Conservation (phyloP, 345 rosid genomes). For the Clausena lansium region DNA sequence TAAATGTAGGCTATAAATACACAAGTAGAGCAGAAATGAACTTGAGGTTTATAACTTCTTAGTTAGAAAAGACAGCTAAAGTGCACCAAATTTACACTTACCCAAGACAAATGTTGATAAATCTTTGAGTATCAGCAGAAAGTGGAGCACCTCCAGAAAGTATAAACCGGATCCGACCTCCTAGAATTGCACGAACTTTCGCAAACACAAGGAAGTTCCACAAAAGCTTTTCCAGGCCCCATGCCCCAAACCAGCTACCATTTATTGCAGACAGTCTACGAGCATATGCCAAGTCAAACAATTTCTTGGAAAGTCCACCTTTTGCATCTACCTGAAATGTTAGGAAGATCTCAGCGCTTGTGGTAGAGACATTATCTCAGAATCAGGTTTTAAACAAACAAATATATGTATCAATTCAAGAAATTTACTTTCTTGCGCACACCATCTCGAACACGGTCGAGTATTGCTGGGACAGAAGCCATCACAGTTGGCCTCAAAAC, state of each 20-base stretch:
- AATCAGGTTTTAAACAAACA: conserved; percentile 4
- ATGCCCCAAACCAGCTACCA: conserved; percentile 96
- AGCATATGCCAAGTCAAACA: conserved; percentile 87
- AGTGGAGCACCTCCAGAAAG: conserved; percentile 99
- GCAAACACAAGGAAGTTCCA: conserved; percentile 88
- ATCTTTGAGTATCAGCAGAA: conserved; percentile 96
- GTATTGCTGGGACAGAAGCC: conserved; percentile 99
- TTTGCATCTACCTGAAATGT: conserved; percentile 69
- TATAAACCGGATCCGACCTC: conserved; percentile 88
- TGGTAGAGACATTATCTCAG: background rate
- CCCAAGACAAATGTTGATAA: conserved; percentile 97
- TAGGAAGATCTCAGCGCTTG: conserved; percentile 15
- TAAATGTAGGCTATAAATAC: background rate
- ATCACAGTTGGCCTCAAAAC: conserved; percentile 78
- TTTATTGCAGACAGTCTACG: conserved; percentile 90
- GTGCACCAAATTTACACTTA: conserved; percentile 37
- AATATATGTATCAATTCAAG: background rate
- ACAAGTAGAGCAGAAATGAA: background rate
- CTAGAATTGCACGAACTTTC: conserved; percentile 82
- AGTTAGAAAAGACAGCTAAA: conserved; percentile 14
- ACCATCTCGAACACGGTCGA: conserved; percentile 97
- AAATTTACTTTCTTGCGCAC: conserved; percentile 81
- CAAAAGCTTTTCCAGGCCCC: conserved; percentile 82
- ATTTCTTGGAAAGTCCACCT: conserved; percentile 74
- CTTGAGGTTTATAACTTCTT: conserved; percentile 3